phyloP scores from a whole-genome alignment of 257 asterid genomes.

The Scutellaria galericulata region DNA sequence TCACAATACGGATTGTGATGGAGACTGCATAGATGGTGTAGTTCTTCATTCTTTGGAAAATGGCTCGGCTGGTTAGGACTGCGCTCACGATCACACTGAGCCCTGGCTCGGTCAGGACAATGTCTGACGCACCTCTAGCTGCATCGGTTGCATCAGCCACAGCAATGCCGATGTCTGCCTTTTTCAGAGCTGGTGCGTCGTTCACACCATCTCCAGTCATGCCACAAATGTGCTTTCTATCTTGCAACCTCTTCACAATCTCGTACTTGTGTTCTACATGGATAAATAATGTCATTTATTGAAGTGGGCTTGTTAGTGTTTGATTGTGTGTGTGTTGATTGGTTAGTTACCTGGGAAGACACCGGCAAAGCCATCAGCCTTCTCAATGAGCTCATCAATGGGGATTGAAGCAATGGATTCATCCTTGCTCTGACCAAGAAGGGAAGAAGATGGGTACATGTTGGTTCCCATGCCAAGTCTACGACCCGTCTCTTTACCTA shows the following conservation, averaged over 20 bases:
- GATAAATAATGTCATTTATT: neutral
- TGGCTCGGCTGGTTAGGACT: constrained; percentile 84
- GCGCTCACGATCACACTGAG: constrained; percentile 82
- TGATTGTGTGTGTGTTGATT: neutral
- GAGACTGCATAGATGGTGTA: constrained; percentile 71
- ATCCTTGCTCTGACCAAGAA: constrained; percentile 69
- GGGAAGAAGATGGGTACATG: constrained; percentile 86
- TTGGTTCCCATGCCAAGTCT: constrained; percentile 91
- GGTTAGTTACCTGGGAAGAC: constrained; percentile 71
- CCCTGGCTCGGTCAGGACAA: constrained; percentile 82
- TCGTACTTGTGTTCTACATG: constrained; percentile 77
- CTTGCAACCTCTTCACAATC: constrained; percentile 81
- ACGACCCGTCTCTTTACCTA: constrained; percentile 81
- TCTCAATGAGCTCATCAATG: constrained; percentile 71
- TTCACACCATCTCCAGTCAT: constrained; percentile 96
- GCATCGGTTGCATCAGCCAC: constrained; percentile 90
- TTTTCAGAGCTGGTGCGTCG: constrained; percentile 84
- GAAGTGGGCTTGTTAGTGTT: too few species aligned
- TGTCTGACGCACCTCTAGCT: constrained; percentile 87
- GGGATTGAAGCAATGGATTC: constrained; percentile 61
- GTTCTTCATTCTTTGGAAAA: constrained; percentile 91
- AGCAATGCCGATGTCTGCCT: constrained; percentile 86
- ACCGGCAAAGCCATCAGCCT: constrained; percentile 90
- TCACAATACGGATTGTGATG: constrained; percentile 59
- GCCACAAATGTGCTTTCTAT: constrained; percentile 78